These are phyloP conservation scores for Knoxia roxburghii DNA, from an alignment of 257 asterid genomes.

Conservation along the genomic window DNA sequence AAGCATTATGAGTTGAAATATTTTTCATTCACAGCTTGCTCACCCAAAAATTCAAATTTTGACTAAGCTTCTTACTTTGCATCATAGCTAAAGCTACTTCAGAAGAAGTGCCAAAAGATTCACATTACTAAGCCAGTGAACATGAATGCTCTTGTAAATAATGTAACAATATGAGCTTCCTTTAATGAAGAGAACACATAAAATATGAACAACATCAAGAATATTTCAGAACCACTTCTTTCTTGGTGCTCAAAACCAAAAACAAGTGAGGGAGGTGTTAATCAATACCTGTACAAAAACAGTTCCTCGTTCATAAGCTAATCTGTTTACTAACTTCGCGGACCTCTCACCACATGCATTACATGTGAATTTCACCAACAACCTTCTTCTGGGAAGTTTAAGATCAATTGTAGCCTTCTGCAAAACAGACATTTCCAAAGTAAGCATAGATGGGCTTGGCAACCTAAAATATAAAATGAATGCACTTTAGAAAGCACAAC, in stretches of 20 bases:
- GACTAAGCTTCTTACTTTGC: neutral
- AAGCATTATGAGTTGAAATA: neutral
- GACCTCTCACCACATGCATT: constrained; percentile 64
- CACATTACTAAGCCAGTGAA: neutral
- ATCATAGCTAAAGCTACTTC: neutral
- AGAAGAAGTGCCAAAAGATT: neutral
- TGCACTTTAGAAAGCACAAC: neutral
- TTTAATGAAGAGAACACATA: neutral
- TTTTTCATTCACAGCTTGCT: neutral
- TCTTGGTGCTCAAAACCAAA: neutral
- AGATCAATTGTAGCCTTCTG: constrained; percentile 61
- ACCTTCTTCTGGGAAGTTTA: constrained; percentile 84
- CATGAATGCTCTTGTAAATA: neutral
- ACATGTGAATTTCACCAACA: constrained; percentile 73
- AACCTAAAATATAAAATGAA: neutral
- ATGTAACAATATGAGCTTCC: neutral
- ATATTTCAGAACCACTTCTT: neutral
- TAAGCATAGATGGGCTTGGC: neutral
- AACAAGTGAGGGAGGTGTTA: neutral
- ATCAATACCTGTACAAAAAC: constrained; percentile 77
- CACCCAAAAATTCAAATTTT: neutral
- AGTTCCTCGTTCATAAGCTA: constrained; percentile 91
- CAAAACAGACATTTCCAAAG: constrained; percentile 16
- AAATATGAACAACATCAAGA: neutral
- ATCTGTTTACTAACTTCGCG: constrained; percentile 64